Percentiles rank a stretch among this genome's conserved stretches.
Evolutionary conservation across 1,284 basidiomycete species (phyloP).

Genomic region (Cystobasidium slooffiae): DNA sequence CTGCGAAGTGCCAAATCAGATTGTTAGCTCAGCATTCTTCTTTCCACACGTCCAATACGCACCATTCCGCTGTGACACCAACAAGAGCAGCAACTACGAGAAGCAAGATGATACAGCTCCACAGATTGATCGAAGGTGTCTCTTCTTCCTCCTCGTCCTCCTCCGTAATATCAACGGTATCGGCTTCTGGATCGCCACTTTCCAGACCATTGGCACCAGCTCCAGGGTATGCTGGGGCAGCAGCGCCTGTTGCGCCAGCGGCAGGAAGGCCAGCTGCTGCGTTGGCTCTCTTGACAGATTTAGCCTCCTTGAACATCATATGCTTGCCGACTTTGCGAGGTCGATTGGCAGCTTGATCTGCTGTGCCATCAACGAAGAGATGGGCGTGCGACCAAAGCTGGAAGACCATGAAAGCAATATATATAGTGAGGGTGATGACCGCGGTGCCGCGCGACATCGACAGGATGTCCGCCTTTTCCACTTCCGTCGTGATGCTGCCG

Average conservation of each 20-base stretch:
- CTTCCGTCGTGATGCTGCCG: conserved; percentile 54
- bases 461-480: conserved; percentile 64
- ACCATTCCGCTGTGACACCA: conserved; percentile 62
- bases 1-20: neutral
- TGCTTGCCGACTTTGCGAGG: conserved; percentile 45
- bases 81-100: conserved; percentile 66
- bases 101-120: conserved; percentile 64
- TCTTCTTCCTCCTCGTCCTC: conserved; percentile 62
- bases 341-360: conserved; percentile 46
- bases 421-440: conserved; percentile 73
- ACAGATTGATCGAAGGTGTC: conserved; percentile 64
- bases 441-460: conserved; percentile 78
- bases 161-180: conserved; percentile 41
- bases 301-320: conserved; percentile 48
- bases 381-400: conserved; percentile 82
- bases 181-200: conserved; percentile 40
- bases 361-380: conserved; percentile 64
- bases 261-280: conserved; percentile 13
- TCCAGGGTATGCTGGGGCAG: neutral
- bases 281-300: conserved; percentile 43
- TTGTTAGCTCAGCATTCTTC: neutral
- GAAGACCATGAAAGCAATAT: conserved; percentile 65
- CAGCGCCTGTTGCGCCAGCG: neutral
- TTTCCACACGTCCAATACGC: conserved; percentile 31
- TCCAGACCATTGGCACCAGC: conserved; percentile 6